Evolutionary conservation across 2,329 filamentous ascomycete genomes (phyloP).

Genomic region (Ophiostoma himal-ulmi): DNA sequence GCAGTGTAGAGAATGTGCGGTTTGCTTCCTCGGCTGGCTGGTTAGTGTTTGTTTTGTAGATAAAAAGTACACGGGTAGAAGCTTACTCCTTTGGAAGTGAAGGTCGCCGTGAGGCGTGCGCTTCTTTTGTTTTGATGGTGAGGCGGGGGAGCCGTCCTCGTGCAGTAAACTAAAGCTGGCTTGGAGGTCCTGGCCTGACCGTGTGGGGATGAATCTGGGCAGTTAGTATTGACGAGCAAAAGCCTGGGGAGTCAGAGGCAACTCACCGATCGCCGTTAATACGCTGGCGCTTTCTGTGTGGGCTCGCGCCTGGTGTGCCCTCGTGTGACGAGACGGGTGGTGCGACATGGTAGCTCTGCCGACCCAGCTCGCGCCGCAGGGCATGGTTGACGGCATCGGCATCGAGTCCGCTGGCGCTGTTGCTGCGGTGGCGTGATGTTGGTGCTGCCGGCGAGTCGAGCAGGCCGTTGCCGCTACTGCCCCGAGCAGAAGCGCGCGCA

Average conservation of each 20-base stretch:
- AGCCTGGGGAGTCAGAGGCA: too few species aligned
- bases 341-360: conserved; percentile 22
- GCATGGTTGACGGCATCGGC: conserved; percentile 47
- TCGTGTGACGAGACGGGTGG: conserved; percentile 41
- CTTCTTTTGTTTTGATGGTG: conserved; percentile 78
- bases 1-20: conserved; percentile 77
- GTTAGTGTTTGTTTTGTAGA: background rate
- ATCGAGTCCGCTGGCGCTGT: conserved; percentile 39
- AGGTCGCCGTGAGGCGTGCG: conserved; percentile 82
- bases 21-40: conserved; percentile 81
- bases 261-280: conserved; percentile 58
- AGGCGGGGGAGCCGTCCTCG: conserved; percentile 88
- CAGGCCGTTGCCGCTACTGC: conserved; percentile 16
- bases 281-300: conserved; percentile 53
- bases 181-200: conserved; percentile 86
- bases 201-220: conserved; percentile 84
- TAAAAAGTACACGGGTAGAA: background rate
- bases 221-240: background rate
- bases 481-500: conserved; percentile 17
- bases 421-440: conserved; percentile 33
- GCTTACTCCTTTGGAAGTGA: conserved; percentile 85
- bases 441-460: conserved; percentile 26
- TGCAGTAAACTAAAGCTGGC: conserved; percentile 88
- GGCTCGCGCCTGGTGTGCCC: conserved; percentile 49
- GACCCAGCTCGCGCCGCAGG: conserved; percentile 46